These are phyloP conservation scores for Microsporum audouinii DNA, from an alignment of 2,329 filamentous ascomycete genomes.

Conservation along the genomic window DNA sequence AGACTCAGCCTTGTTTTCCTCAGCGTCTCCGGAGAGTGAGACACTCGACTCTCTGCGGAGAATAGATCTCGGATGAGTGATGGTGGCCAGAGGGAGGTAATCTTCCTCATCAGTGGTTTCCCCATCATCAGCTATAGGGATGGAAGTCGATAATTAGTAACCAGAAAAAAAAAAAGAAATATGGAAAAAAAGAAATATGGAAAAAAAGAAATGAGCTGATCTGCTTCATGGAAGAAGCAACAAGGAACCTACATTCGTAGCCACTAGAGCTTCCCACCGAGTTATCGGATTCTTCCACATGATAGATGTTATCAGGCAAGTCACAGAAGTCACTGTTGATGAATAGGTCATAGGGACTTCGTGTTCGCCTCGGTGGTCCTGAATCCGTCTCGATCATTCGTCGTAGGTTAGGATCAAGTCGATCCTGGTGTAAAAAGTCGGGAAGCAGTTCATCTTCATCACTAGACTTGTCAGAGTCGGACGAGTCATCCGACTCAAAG, in stretches of 20 bases:
- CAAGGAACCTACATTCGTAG: constrained; percentile 46
- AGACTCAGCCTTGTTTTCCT: constrained; percentile 24
- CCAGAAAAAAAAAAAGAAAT: constrained; percentile 14
- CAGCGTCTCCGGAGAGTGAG: constrained; percentile 33
- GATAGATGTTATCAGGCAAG: constrained; percentile 31
- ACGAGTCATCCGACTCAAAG: constrained; percentile 53
- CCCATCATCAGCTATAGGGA: constrained; percentile 43
- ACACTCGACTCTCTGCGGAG: constrained; percentile 39
- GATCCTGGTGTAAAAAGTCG: constrained; percentile 65
- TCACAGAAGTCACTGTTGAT: constrained; percentile 29
- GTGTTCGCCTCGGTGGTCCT: constrained; percentile 20
- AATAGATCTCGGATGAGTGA: constrained; percentile 39
- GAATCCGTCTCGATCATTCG: constrained; percentile 58
- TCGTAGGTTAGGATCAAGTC: constrained; percentile 60
- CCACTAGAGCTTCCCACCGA: constrained; percentile 38
- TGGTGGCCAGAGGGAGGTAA: constrained; percentile 38
- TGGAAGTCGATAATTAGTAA: constrained; percentile 2
- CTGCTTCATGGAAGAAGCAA: not conserved
- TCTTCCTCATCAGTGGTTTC: constrained; percentile 52
- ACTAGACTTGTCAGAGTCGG: constrained; percentile 44
- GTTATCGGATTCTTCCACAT: constrained; percentile 35
- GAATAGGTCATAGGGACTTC: constrained; percentile 23
- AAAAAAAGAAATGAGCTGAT: not conserved
- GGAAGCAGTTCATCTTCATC: constrained; percentile 61
- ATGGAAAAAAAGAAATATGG: constrained; percentile 1